phyloP scores from a whole-genome alignment of 2,329 filamentous ascomycete genomes.

The Rhynchosporium graminicola region DNA sequence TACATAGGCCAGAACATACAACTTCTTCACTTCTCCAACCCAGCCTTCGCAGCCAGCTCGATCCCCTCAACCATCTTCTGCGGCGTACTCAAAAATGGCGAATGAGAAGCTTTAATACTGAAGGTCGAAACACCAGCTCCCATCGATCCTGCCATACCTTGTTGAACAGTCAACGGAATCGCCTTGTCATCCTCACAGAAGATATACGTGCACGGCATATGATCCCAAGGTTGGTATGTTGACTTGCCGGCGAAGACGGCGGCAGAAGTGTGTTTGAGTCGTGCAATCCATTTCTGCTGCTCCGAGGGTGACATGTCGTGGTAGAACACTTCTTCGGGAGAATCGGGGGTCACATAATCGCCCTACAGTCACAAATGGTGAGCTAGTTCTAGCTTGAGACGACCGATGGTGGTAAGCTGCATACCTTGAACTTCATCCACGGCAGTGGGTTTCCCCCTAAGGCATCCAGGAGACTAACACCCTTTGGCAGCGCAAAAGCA shows the following conservation, averaged over 20 bases:
- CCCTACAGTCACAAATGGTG: not conserved
- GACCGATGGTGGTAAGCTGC: not conserved
- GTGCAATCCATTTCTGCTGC: constrained; percentile 9
- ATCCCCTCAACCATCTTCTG: not conserved
- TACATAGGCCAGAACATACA: not conserved
- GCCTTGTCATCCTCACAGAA: constrained; percentile 9
- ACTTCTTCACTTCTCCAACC: not conserved
- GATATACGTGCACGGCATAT: constrained; percentile 14
- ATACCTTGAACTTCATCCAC: constrained; percentile 3
- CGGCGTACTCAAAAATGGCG: constrained; percentile 6
- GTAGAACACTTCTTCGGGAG: constrained; percentile 2
- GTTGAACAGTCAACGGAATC: not conserved
- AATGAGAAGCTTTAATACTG: constrained; percentile 6
- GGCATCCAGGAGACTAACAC: constrained; percentile 9
- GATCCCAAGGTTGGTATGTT: constrained; percentile 9
- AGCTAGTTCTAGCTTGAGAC: not conserved
- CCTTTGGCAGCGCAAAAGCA: constrained; percentile 18
- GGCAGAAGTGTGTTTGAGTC: not conserved
- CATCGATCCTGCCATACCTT: not conserved
- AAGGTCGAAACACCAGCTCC: not conserved
- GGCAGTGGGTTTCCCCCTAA: constrained; percentile 5
- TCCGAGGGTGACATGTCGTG: constrained; percentile 4
- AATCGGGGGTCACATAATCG: constrained; percentile 1
- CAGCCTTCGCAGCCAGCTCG: not conserved
- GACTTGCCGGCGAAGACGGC: constrained; percentile 10